phyloP scores from a whole-genome alignment of 805 yeast genomes.

The Candida methanosorbosa region DNA sequence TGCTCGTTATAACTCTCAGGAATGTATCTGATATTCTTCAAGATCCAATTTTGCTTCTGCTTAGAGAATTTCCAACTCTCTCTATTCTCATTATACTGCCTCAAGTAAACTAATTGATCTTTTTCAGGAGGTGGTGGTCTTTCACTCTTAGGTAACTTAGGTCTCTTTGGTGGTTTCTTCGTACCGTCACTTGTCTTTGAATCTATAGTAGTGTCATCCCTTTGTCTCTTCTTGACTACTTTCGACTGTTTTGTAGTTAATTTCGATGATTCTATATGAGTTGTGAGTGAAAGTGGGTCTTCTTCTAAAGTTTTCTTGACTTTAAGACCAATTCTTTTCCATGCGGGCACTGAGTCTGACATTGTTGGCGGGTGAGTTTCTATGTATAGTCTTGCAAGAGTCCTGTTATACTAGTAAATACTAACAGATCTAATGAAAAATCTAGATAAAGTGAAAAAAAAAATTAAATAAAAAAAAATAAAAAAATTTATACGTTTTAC shows the following conservation, averaged over 20 bases:
- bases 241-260: slow-evolving; percentile 35
- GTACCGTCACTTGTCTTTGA: slow-evolving; percentile 16
- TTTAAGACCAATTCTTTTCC: slow-evolving; percentile 71
- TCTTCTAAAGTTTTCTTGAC: slow-evolving; percentile 38
- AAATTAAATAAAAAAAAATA: too few species aligned
- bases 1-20: slow-evolving; percentile 45
- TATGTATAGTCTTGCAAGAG: too few species aligned
- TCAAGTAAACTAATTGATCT: slow-evolving; percentile 62
- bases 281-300: slow-evolving; percentile 35
- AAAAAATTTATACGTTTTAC: too few species aligned
- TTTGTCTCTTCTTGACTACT: slow-evolving; percentile 26
- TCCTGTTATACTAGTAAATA: too few species aligned
- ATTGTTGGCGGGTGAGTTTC: too few species aligned
- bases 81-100: slow-evolving; percentile 45
- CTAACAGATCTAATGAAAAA: too few species aligned
- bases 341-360: slow-evolving; percentile 49
- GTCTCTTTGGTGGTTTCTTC: slow-evolving; percentile 65
- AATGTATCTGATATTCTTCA: slow-evolving; percentile 48
- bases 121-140: slow-evolving; percentile 67
- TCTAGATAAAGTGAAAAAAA: too few species aligned
- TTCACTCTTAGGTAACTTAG: slow-evolving; percentile 58
- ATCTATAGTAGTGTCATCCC: slow-evolving; percentile 7
- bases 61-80: slow-evolving; percentile 77
- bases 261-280: slow-evolving; percentile 33
- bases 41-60: slow-evolving; percentile 80